Evolutionary conservation across 2,329 filamentous ascomycete species (phyloP), one percentile per base, ranked within the genome.

Genomic region (Talaromyces rugulosus): DNA sequence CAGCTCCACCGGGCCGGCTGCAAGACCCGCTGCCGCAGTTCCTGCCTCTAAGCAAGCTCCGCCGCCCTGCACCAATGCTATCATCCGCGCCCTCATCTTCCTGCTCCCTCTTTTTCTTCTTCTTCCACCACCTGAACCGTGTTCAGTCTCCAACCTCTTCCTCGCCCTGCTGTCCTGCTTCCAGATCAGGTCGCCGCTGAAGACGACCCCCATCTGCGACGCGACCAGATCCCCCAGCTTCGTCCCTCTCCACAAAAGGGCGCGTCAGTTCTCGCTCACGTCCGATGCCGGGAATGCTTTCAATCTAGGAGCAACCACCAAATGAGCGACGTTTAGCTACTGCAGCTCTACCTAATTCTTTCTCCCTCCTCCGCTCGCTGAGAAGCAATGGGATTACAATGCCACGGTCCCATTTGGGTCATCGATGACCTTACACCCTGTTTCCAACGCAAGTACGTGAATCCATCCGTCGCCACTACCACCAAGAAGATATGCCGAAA

Each of bases 361-460:
- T 47, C 18, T 27, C 40, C 40, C 56, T 4, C 23, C 23, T 51
- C 34, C 56, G 30, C 47, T 40, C 47, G 28, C 31, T 53, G 23
- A 62, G 63, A 62, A 60, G 69, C 58, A 61, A 86, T 85, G 85
- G 81, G 84, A 66, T 82, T 80, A 67, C 79, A 79, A 67, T 88
- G 86, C 74, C 77, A 78, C 71, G 80, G 80, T 71, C 82, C 84
- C 40, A 71, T 85, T 66, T 89, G 86, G 86, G 77, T 79, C 66
- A 73, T 77, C 64, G 86, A 89, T 73, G 86, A 89, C 74, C 82
- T 89, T 69, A 84, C 84, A 52, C 70, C 67, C 62, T 89, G 87
- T 71, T 87, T 89, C 67, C 82, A 86, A 72, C 80, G 79, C 74
- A 81, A 78, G 81, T 83, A 72, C 69, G 80, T 61, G 57, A 65